These are phyloP conservation scores for Wallemia mellicola DNA, from an alignment of 1,284 basidiomycete genomes.

Conservation along the genomic window DNA sequence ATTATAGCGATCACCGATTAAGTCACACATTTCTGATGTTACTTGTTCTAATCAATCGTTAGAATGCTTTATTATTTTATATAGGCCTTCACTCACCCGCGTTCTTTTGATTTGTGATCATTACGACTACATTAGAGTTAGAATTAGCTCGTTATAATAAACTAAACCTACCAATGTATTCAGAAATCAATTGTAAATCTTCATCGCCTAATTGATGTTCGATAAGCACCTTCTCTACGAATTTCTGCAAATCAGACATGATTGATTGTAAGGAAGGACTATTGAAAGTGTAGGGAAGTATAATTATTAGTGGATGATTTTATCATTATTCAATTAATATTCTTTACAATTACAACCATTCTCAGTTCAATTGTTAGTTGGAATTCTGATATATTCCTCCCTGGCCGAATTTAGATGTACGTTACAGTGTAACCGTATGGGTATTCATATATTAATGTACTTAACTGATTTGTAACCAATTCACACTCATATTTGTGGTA, in stretches of 20 bases:
- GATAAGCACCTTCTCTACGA: not conserved
- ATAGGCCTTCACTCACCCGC: not conserved
- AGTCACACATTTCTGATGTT: not conserved
- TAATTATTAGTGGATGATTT: too few relatives aligned
- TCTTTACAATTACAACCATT: too few relatives aligned
- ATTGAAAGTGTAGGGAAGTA: too few relatives aligned
- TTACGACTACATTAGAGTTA: not conserved
- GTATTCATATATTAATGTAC: too few relatives aligned
- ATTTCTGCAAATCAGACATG: not conserved
- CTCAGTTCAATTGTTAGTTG: too few relatives aligned
- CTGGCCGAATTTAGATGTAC: too few relatives aligned
- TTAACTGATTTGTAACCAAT: too few relatives aligned
- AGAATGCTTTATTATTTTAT: not conserved
- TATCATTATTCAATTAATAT: too few relatives aligned
- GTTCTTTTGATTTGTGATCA: not conserved
- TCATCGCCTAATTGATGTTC: not conserved
- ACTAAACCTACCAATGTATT: not conserved
- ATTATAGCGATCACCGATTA: not conserved
- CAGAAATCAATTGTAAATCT: not conserved
- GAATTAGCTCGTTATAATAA: not conserved
- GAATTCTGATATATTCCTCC: too few relatives aligned
- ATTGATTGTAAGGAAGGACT: too few relatives aligned
- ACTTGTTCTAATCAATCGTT: not conserved
- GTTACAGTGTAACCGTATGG: too few relatives aligned
- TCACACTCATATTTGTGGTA: too few relatives aligned